These are phyloP conservation scores for Pleurotus citrinopileatus DNA, from an alignment of 768 basidiomycete species.

Conservation along the genomic window DNA sequence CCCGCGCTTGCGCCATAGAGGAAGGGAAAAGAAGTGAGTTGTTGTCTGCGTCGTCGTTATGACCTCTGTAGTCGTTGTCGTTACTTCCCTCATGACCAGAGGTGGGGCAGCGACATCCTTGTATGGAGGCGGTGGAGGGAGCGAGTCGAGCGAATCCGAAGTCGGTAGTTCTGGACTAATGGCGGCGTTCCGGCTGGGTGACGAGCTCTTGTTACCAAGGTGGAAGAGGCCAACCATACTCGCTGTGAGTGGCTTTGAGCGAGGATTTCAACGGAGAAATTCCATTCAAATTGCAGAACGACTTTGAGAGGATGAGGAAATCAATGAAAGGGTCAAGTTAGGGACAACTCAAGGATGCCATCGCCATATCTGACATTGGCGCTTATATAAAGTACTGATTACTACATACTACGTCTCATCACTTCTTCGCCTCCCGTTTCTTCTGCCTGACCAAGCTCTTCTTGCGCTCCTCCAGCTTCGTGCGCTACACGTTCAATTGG, in stretches of 20 bases:
- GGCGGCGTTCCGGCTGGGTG: neutral
- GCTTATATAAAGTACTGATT: too few relatives aligned
- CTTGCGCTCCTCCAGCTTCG: constrained; percentile 57
- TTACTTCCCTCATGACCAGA: constrained; percentile 39
- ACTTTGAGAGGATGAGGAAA: neutral
- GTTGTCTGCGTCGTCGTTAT: constrained; percentile 46
- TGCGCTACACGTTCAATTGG: constrained; percentile 44
- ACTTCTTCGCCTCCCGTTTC: constrained; percentile 32
- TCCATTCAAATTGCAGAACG: constrained; percentile 23
- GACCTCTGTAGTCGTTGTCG: constrained; percentile 44
- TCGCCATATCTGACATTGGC: too few relatives aligned
- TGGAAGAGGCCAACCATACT: constrained; percentile 11
- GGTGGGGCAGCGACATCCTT: constrained; percentile 22
- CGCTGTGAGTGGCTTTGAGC: neutral
- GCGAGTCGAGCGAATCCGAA: constrained; percentile 2
- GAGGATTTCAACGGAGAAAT: constrained; percentile 20
- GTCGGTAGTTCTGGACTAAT: neutral
- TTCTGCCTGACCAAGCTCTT: constrained; percentile 53
- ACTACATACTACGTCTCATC: too few relatives aligned
- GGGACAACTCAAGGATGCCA: too few relatives aligned
- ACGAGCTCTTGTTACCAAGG: neutral
- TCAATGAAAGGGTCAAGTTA: constrained; percentile 2
- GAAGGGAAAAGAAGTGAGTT: constrained; percentile 65
- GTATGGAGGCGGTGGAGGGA: constrained; percentile 31
- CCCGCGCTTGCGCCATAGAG: constrained; percentile 59